Percentiles rank a stretch among this genome's conserved stretches.
phyloP scores from a whole-genome alignment of 2,329 filamentous ascomycete species.

The Talaromyces sp. region DNA sequence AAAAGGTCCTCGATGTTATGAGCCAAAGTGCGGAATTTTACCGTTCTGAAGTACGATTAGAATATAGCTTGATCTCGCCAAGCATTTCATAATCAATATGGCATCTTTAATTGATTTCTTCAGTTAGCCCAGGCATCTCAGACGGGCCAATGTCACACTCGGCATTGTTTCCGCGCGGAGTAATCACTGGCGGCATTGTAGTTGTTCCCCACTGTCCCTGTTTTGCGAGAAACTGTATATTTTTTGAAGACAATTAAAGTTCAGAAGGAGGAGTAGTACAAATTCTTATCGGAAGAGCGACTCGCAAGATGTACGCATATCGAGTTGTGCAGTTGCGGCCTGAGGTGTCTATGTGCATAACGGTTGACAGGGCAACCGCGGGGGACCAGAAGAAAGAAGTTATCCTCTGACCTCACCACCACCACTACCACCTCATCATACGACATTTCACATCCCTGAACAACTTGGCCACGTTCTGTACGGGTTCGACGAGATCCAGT shows the following conservation, averaged over 20 bases:
- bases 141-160: not conserved
- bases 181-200: not conserved
- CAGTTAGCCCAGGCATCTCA: not conserved
- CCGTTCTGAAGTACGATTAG: not conserved
- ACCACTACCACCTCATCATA: not conserved
- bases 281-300: no score
- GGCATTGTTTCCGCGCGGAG: not conserved
- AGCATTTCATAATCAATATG: not conserved
- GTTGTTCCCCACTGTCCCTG: not conserved
- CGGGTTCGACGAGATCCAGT: not conserved
- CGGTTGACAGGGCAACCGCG: constrained; percentile 20
- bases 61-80: not conserved
- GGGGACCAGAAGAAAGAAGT: constrained; percentile 6
- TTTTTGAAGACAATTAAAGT: no score
- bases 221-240: not conserved
- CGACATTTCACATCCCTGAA: not conserved
- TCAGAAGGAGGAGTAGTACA: no score
- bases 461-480: not conserved
- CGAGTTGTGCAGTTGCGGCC: not conserved
- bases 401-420: not conserved
- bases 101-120: not conserved
- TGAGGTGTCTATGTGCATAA: not conserved
- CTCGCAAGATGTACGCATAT: no score
- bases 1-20: not conserved
- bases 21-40: not conserved